phyloP scores from a whole-genome alignment of 495 filamentous ascomycete genomes.

The Staphylotrichum longicolle region DNA sequence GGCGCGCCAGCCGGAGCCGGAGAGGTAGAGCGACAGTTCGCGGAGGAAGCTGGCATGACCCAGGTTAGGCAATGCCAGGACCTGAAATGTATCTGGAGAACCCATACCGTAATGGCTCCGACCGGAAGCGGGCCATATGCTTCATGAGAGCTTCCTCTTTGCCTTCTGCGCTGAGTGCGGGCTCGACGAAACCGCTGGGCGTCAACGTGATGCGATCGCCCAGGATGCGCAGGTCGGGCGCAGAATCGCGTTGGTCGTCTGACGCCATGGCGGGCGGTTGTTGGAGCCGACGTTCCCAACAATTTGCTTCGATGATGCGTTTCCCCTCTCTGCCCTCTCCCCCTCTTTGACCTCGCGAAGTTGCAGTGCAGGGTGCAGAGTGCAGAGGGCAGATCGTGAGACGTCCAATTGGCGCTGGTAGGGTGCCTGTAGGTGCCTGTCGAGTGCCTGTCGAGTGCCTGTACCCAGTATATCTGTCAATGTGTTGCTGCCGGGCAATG shows the following conservation, averaged over 20 bases:
- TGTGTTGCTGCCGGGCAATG: no score
- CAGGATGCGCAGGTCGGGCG: conserved; percentile 80
- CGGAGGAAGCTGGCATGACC: conserved; percentile 70
- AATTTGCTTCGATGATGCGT: background rate
- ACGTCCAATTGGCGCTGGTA: no score
- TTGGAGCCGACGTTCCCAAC: background rate
- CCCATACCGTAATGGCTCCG: conserved; percentile 52
- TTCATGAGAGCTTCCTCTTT: conserved; percentile 74
- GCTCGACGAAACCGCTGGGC: conserved; percentile 68
- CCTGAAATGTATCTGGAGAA: no score
- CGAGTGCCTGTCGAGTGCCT: no score
- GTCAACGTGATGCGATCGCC: conserved; percentile 77
- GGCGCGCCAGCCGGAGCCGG: conserved; percentile 86
- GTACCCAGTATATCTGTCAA: no score
- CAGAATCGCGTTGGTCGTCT: conserved; percentile 43
- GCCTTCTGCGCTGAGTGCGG: conserved; percentile 38
- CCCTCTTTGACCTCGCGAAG: no score
- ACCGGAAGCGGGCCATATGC: conserved; percentile 75
- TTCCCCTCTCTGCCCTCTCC: background rate
- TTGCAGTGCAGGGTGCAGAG: no score
- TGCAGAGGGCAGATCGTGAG: no score
- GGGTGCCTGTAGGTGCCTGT: no score
- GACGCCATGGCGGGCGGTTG: conserved; percentile 20
- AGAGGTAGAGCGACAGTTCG: conserved; percentile 86
- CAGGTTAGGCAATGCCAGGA: no score